Evolutionary conservation across 2,329 filamentous ascomycete genomes (phyloP), one percentile per base, ranked within the genome.

Genomic region (Aspergillus caelatus): DNA sequence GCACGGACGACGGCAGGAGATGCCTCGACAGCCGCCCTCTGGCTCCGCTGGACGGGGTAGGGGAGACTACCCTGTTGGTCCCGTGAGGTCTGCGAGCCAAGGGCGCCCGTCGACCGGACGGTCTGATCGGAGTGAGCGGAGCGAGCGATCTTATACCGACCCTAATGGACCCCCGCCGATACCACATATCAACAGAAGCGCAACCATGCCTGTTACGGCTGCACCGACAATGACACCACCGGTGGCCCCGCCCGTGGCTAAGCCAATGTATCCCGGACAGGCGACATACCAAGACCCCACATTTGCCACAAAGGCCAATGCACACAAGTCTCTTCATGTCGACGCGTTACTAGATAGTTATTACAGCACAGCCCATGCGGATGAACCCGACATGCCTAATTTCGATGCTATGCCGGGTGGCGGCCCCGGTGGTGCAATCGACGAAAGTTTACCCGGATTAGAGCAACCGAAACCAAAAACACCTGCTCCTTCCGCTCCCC

Each of bases 341-440:
- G 75, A 79, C 50, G 78, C 82, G 30, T 81, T 81, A 52, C 67
- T 86, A 48, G 82, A 83, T 43, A 82, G 82, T 60, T 79, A 87
- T 59, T 85, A 85, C 62, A 83, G 84, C 71, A 79, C 70, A 78
- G 82, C 69, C 77, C 83, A 69, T 66, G 60, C 75, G 43, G 70
- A 75, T 57, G 84, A 86, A 56, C 81, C 82, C 21, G 86, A 88
- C 55, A 88, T 89, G 86, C 87, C 87, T 2, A 85, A 89, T 67
- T 89, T 89, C 68, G 86, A 88, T 70, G 84, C 83, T 2, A 83
- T 85, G 65, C 78, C 81, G n/a, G 74, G 80, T 28, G 62, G 70
- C 7, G 68, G 62, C 41, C 64, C 67, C 7, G 67, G 70, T 32
- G 68, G 75, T 7, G 68, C 65, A 11, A 70, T 74, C 23, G 73